Evolutionary conservation across 176 grass and related monocot species (phyloP).

Genomic region (Aegilops longissima): DNA sequence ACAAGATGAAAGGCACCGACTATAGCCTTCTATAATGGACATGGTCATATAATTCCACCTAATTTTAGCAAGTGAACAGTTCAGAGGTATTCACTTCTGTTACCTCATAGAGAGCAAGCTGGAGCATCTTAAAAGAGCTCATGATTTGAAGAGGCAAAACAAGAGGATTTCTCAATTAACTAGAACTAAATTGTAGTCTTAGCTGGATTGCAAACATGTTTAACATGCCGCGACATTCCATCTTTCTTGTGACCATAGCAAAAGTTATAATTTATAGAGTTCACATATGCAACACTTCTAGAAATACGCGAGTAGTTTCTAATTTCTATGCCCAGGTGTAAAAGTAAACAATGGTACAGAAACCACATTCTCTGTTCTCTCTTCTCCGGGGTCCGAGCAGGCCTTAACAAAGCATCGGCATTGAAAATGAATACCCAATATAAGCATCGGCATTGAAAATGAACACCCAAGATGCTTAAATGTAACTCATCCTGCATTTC

Average conservation of each 20-base stretch:
- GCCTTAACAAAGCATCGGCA: not conserved
- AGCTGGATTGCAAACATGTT: not conserved
- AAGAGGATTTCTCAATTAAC: not conserved
- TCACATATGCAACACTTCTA: not conserved
- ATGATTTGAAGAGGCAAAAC: not conserved
- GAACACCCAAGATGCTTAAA: not conserved
- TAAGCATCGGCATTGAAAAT: not conserved
- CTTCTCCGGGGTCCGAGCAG: not conserved
- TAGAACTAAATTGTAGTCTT: not conserved
- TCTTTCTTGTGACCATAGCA: not conserved
- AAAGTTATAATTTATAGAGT: not conserved
- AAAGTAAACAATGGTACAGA: not conserved
- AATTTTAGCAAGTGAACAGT: not conserved
- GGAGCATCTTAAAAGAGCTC: not conserved
- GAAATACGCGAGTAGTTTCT: not conserved
- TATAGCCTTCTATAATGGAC: not conserved
- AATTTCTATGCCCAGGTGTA: not conserved
- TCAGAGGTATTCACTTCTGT: not conserved
- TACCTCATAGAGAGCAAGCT: not conserved
- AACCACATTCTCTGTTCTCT: not conserved
- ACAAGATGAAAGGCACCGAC: not conserved
- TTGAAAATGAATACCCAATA: not conserved
- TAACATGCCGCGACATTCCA: not conserved
- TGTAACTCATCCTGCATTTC: not conserved
- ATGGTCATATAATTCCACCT: not conserved